Conservation (phyloP, 2,329 filamentous ascomycete species). For the Bisporella sp. region DNA sequence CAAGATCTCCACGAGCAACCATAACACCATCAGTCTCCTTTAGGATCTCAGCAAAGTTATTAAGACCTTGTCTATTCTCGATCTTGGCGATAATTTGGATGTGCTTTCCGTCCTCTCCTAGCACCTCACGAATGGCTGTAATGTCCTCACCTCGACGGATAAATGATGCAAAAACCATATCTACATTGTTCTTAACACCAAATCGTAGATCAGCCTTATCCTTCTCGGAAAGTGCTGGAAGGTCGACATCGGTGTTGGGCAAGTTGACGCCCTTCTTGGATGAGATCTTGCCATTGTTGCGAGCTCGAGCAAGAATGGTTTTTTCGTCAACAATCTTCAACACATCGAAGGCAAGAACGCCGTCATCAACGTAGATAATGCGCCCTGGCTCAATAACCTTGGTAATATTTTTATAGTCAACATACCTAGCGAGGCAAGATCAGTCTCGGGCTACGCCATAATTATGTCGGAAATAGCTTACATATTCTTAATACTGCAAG, state of each 20-base stretch:
- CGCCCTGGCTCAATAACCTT: constrained; percentile 90
- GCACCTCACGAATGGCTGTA: constrained; percentile 80
- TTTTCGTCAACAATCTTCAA: constrained; percentile 80
- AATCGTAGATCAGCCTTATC: constrained; percentile 91
- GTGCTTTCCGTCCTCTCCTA: constrained; percentile 86
- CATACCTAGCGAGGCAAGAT: constrained; percentile 53
- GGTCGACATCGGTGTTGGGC: constrained; percentile 96
- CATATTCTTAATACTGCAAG: constrained; percentile 90
- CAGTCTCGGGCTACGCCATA: not conserved
- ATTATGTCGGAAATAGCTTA: constrained; percentile 39
- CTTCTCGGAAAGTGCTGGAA: constrained; percentile 95
- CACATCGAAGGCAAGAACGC: constrained; percentile 94
- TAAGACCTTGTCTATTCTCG: constrained; percentile 98
- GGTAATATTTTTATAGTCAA: constrained; percentile 99
- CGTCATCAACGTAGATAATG: constrained; percentile 96
- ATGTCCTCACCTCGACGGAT: constrained; percentile 95
- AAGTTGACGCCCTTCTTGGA: constrained; percentile 99
- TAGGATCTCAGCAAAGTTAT: constrained; percentile 98
- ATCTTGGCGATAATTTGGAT: constrained; percentile 99
- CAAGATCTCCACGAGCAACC: constrained; percentile 96
- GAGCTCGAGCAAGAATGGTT: constrained; percentile 77
- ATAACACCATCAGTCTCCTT: constrained; percentile 97
- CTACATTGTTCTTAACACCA: constrained; percentile 96
- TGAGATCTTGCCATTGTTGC: constrained; percentile 98
- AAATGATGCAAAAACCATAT: constrained; percentile 99